Conservation (phyloP, 495 filamentous ascomycete genomes). For the Neurospora sp. region DNA sequence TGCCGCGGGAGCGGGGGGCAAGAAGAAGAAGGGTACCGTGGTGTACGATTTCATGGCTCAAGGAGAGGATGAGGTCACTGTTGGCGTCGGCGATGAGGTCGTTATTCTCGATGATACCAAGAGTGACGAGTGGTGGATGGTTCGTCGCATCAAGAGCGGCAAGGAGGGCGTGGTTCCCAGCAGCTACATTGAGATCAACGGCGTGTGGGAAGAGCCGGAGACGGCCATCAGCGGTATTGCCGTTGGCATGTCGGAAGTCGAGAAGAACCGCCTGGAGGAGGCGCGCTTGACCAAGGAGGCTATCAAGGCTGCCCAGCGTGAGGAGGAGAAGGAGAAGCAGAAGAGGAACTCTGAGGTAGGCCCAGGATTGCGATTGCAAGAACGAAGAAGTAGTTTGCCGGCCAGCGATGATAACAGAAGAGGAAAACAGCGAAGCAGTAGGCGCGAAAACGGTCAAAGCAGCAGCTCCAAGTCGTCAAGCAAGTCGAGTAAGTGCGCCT, state of each 20-base stretch:
- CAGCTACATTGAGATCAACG: constrained; percentile 85
- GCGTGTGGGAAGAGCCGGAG: constrained; percentile 37
- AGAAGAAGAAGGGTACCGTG: constrained; percentile 69
- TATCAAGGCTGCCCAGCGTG: constrained; percentile 45
- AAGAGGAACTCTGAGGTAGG: constrained; percentile 60
- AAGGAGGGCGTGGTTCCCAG: constrained; percentile 97
- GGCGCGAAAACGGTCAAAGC: constrained; percentile 53
- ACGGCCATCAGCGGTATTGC: constrained; percentile 45
- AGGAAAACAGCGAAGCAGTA: constrained; percentile 53
- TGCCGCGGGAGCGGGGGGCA: constrained; percentile 54
- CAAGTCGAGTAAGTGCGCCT: constrained; percentile 60
- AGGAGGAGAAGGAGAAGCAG: constrained; percentile 39
- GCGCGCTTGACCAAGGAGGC: constrained; percentile 68
- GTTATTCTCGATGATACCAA: constrained; percentile 78
- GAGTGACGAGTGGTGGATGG: constrained; percentile 98
- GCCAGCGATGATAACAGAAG: constrained; percentile 48
- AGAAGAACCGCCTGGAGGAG: constrained; percentile 79
- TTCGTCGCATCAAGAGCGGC: constrained; percentile 78
- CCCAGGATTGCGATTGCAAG: constrained; percentile 57
- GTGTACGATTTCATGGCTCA: constrained; percentile 96
- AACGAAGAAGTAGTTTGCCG: constrained; percentile 56
- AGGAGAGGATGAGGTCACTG: constrained; percentile 92
- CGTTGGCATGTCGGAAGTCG: constrained; percentile 59
- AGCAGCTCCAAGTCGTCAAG: constrained; percentile 36
- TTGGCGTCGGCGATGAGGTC: constrained; percentile 82